Conservation (phyloP, 768 basidiomycete species). For the Boletales sp. region DNA sequence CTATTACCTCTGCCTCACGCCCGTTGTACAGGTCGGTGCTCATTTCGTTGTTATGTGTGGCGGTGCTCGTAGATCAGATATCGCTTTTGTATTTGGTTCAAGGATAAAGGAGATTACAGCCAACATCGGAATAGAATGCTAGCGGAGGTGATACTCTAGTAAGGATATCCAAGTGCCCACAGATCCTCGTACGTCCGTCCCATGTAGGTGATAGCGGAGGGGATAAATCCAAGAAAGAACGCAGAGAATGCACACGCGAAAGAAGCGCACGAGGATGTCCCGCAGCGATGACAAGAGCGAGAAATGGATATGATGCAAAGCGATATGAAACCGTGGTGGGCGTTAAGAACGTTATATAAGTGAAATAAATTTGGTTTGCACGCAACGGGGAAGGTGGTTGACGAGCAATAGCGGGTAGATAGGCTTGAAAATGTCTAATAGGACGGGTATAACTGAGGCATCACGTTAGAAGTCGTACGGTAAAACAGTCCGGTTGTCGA, state of each 20-base stretch:
- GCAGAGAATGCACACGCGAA: conserved; percentile 13
- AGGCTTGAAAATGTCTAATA: conserved; percentile 30
- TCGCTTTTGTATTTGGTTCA: conserved; percentile 9
- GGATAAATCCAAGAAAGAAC: conserved; percentile 24
- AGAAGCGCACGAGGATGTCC: conserved; percentile 19
- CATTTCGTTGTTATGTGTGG: conserved; percentile 18
- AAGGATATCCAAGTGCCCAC: conserved; percentile 17
- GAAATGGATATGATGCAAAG: conserved; percentile 20
- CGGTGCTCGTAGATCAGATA: conserved; percentile 12
- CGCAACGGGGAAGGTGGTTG: conserved; percentile 20
- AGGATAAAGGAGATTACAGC: conserved; percentile 26
- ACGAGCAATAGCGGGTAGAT: conserved; percentile 33
- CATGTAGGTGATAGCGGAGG: conserved; percentile 6
- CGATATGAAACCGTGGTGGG: conserved; percentile 22
- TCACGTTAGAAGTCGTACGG: conserved; percentile 34
- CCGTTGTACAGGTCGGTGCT: conserved; percentile 25
- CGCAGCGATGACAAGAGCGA: conserved; percentile 13
- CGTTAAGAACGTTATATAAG: conserved; percentile 32
- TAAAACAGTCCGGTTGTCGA: conserved; percentile 22
- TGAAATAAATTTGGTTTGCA: conserved; percentile 34
- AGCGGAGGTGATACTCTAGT: conserved; percentile 25
- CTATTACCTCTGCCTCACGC: conserved; percentile 29
- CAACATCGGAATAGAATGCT: conserved; percentile 27
- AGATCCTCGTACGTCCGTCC: conserved; percentile 17
- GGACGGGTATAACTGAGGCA: conserved; percentile 31